phyloP scores from a whole-genome alignment of 129 eudicot genomes.

The Calendula officinalis region DNA sequence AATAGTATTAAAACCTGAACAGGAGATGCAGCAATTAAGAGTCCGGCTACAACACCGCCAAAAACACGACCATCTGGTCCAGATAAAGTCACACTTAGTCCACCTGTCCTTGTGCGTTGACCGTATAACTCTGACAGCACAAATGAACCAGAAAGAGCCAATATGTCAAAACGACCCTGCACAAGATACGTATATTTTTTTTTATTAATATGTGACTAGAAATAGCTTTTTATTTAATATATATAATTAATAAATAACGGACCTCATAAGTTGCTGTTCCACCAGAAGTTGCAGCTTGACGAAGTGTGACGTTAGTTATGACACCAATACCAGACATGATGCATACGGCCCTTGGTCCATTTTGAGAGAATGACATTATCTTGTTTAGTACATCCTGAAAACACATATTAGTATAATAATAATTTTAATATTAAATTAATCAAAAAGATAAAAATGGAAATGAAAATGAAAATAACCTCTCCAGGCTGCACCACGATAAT shows the following conservation, averaged over 20 bases:
- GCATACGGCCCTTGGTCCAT: slow-evolving; percentile 86
- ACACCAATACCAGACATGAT: slow-evolving; percentile 84
- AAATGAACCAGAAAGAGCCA: slow-evolving; percentile 88
- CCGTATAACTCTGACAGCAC: slow-evolving; percentile 65
- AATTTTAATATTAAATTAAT: not conserved
- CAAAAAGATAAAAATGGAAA: not conserved
- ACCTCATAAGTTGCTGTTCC: slow-evolving; percentile 96
- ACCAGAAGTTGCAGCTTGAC: slow-evolving; percentile 92
- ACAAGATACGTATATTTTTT: slow-evolving; percentile 13
- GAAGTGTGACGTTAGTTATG: slow-evolving; percentile 77
- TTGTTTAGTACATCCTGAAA: slow-evolving; percentile 71
- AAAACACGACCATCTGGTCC: slow-evolving; percentile 80
- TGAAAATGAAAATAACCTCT: slow-evolving; percentile 50
- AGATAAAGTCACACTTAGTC: slow-evolving; percentile 63
- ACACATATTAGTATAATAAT: not conserved
- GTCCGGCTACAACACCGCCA: slow-evolving; percentile 77
- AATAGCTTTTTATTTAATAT: not conserved
- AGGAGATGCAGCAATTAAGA: slow-evolving; percentile 58
- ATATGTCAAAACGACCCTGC: slow-evolving; percentile 83
- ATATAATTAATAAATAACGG: slow-evolving; percentile 11
- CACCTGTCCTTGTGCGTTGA: slow-evolving; percentile 79
- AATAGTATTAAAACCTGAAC: slow-evolving; percentile 54
- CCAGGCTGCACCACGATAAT: slow-evolving; percentile 75
- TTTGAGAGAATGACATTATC: slow-evolving; percentile 86
- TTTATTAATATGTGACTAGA: not conserved